Percentiles rank a stretch among this genome's conserved stretches.
phyloP scores from a whole-genome alignment of 805 yeast genomes.

The Saccharomycopsis fodiens region DNA sequence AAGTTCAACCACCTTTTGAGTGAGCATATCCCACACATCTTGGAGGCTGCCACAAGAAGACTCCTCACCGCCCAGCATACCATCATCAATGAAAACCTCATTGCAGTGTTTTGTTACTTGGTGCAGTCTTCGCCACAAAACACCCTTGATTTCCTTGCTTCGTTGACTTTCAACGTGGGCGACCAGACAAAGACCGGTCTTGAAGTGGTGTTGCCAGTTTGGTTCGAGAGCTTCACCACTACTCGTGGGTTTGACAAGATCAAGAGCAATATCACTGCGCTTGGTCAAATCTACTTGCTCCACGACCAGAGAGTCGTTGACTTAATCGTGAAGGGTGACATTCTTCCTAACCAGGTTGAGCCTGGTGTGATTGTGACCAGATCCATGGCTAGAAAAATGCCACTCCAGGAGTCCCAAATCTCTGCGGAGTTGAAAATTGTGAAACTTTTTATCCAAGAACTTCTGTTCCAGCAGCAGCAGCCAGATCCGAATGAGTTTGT shows the following conservation, averaged over 20 bases:
- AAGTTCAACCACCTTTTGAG: constrained; percentile 36
- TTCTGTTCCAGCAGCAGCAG: constrained; percentile 53
- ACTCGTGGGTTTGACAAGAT: constrained; percentile 67
- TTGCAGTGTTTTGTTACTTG: constrained; percentile 68
- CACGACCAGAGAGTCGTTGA: constrained; percentile 43
- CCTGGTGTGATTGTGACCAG: constrained; percentile 73
- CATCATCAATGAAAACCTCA: constrained; percentile 67
- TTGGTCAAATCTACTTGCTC: constrained; percentile 57
- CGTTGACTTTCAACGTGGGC: constrained; percentile 29
- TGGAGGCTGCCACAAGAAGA: constrained; percentile 66
- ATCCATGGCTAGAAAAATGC: constrained; percentile 67
- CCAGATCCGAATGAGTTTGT: constrained; percentile 34
- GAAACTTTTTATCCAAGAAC: constrained; percentile 61
- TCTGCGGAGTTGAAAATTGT: constrained; percentile 67
- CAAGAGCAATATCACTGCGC: constrained; percentile 56
- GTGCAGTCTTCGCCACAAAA: constrained; percentile 54
- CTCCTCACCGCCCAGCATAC: constrained; percentile 60
- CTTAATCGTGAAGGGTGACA: constrained; percentile 69
- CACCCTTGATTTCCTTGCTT: constrained; percentile 53
- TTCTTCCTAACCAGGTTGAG: constrained; percentile 41
- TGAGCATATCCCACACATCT: constrained; percentile 39
- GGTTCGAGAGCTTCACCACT: constrained; percentile 80
- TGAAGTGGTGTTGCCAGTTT: constrained; percentile 55
- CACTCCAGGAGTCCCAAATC: constrained; percentile 54
- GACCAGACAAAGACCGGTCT: constrained; percentile 34